These are phyloP conservation scores for Paramecium pentaurelia DNA, from an alignment of 73 alveolate species.

Conservation along the genomic window DNA sequence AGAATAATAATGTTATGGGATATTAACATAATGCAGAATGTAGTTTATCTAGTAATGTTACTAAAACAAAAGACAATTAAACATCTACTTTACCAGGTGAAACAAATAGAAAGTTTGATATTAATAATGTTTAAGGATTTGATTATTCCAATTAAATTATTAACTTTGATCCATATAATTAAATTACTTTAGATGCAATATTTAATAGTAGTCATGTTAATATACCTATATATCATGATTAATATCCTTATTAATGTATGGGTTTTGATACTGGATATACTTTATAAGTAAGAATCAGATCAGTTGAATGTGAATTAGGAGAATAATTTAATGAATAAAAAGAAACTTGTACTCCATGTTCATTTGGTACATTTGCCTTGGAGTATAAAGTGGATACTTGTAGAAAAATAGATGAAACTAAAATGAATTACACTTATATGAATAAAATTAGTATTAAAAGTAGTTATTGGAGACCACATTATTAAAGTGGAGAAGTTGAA, in stretches of 20 bases:
- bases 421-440: not conserved
- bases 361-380: not conserved
- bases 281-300: not conserved
- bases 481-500: not conserved
- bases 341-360: not conserved
- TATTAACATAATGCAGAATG: not conserved
- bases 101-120: not conserved
- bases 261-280: not conserved
- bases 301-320: not conserved
- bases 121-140: not conserved
- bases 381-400: not conserved
- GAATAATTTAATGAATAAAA: not conserved
- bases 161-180: not conserved
- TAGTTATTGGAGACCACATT: constrained; percentile 15
- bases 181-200: not conserved
- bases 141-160: not conserved
- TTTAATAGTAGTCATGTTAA: not conserved
- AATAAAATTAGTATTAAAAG: not conserved
- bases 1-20: not conserved
- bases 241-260: not conserved
- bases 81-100: not conserved
- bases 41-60: not conserved
- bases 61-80: not conserved
- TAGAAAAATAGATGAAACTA: not conserved
- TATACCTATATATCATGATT: not conserved